phyloP scores from a whole-genome alignment of 2,329 filamentous ascomycete species.

The Nectriaceae sp. region DNA sequence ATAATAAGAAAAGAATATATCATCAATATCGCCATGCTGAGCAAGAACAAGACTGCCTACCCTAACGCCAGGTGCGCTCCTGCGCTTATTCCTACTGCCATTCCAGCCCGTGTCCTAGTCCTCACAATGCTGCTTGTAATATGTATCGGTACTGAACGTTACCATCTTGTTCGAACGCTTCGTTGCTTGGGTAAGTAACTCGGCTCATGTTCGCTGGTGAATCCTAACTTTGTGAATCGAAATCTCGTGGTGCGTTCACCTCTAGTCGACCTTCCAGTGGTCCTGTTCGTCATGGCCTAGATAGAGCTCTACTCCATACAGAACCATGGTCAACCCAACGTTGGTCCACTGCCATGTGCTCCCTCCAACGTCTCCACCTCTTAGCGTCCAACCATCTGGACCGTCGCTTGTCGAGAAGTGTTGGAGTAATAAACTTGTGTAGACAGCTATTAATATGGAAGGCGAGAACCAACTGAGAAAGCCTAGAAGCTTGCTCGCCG shows the following conservation, averaged over 20 bases:
- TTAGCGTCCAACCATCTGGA: constrained; percentile 78
- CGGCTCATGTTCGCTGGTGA: constrained; percentile 9
- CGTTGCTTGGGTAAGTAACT: background rate
- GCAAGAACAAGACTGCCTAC: constrained; percentile 29
- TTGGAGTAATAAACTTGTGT: constrained; percentile 92
- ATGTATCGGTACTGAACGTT: constrained; percentile 11
- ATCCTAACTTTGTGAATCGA: constrained; percentile 5
- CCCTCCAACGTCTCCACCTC: constrained; percentile 76
- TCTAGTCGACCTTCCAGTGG: constrained; percentile 90
- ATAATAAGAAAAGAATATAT: constrained; percentile 24
- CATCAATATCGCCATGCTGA: constrained; percentile 37
- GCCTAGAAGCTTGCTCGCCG: constrained; percentile 76
- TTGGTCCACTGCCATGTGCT: constrained; percentile 96
- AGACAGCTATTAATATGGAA: constrained; percentile 91
- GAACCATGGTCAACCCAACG: constrained; percentile 79
- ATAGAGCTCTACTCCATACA: constrained; percentile 90
- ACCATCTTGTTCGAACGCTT: background rate
- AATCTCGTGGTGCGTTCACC: background rate
- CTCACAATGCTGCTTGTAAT: constrained; percentile 19
- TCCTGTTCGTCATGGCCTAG: constrained; percentile 83
- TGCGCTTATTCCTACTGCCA: constrained; percentile 21
- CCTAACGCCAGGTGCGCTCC: constrained; percentile 34
- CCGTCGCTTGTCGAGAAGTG: constrained; percentile 83
- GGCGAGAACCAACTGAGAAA: constrained; percentile 93
- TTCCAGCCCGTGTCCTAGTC: constrained; percentile 24